phyloP scores from a whole-genome alignment of 257 asterid species.

The Solanum corneliomulleri region DNA sequence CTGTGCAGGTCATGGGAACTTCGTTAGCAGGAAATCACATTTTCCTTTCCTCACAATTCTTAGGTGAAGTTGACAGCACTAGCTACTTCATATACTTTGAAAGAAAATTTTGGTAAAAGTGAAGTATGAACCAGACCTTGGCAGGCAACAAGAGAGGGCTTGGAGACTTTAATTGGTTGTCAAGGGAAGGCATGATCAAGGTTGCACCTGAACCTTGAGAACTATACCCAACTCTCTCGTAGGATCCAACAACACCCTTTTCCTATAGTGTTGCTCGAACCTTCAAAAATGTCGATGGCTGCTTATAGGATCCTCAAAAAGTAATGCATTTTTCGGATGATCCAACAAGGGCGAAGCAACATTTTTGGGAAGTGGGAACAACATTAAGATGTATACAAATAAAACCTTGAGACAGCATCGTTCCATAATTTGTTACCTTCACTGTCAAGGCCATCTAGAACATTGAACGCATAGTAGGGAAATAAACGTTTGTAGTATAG shows the following conservation, averaged over 20 bases:
- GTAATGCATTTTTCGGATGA: background rate
- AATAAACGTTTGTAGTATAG: conserved; percentile 85
- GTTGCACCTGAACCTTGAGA: conserved; percentile 94
- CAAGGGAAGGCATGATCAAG: conserved; percentile 85
- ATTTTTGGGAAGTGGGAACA: background rate
- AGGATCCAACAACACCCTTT: conserved; percentile 66
- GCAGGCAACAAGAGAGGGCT: conserved; percentile 32
- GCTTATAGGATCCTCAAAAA: background rate
- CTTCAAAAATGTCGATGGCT: background rate
- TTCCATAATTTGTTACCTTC: conserved; percentile 38
- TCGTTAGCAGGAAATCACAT: background rate
- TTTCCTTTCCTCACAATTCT: background rate
- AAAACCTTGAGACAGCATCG: background rate
- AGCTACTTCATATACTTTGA: background rate
- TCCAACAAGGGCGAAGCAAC: background rate
- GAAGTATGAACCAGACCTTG: background rate
- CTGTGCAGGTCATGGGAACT: background rate
- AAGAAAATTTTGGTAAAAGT: background rate
- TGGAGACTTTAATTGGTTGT: conserved; percentile 39
- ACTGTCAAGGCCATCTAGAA: conserved; percentile 85
- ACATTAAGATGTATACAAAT: background rate
- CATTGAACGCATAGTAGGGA: conserved; percentile 82
- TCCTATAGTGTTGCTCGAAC: background rate
- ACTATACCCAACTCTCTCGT: conserved; percentile 93
- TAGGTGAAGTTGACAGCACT: background rate